Base-by-base conservation (phyloP, 2,329 filamentous ascomycete genomes). In the Leptographium galeiforme region DNA sequence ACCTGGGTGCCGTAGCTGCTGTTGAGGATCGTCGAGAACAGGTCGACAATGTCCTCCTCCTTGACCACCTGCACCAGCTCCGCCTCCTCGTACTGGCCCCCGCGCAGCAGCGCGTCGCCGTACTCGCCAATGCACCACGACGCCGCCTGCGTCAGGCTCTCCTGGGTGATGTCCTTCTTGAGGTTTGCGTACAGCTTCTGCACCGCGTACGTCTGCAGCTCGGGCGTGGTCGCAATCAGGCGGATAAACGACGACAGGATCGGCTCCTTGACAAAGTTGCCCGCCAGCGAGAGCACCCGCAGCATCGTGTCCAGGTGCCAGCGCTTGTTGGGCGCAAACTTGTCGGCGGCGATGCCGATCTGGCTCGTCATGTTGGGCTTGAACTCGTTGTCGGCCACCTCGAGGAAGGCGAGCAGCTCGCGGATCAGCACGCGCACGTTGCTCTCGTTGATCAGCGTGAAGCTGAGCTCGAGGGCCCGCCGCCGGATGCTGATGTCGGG, bases 301-400 rank as follows among this genome's bases (percentile, higher is more conserved):
- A 98, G 75, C 84, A 98, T 96, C 2, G 94, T 98, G 64, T 98
- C 93, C 61, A 97, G 85, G 66, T 98, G 93, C 93, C 93, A 98
- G 65, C 93, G 79, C 72, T 97, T 97, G 71, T 93, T 97, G 1
- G 93, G 94, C 2, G 93, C 87, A 68, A 89, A 98, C 59, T 91
- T 84, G 68, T 98, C 93, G 8, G 94, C 93, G 12, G 94, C 93
- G 62, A 98, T 89, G 30, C 93, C 93, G 66, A 98, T 98, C 65
- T 98, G 93, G 52, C 85, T 93, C 2, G 93, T 98, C 90, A 98
- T 96, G 52, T 89, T 88, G 8, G 93, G 88, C 72, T 98, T 98
- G 73, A 98, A 98, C 68, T 98, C 93, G 59, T 94, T 95, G 63
- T 98, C 93, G 53, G 94, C 91, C 51, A 95, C 89, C 67, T 98